Percentiles rank a stretch among this genome's conserved stretches.
Evolutionary conservation across 805 yeast genomes (phyloP).

Genomic region (Starmerella riodocensis): DNA sequence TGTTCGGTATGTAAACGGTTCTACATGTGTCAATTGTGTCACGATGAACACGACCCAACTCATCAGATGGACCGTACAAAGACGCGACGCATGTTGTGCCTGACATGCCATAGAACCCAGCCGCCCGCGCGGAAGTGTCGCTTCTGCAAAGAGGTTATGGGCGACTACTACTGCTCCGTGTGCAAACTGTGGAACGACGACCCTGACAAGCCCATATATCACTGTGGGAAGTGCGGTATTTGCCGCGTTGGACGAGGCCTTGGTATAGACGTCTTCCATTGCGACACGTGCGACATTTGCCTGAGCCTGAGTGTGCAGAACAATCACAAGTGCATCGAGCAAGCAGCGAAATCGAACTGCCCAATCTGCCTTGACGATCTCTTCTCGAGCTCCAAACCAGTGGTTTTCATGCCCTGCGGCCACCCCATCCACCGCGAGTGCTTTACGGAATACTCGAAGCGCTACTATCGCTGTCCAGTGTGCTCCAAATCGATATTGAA

Average conservation of each 20-base stretch:
- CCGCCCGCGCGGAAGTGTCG: slow-evolving; percentile 56
- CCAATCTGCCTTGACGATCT: slow-evolving; percentile 87
- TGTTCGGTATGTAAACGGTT: slow-evolving; percentile 64
- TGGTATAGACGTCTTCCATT: slow-evolving; percentile 82
- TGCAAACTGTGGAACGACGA: slow-evolving; percentile 76
- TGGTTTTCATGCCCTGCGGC: slow-evolving; percentile 87
- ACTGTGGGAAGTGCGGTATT: slow-evolving; percentile 85
- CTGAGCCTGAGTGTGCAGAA: slow-evolving; percentile 64
- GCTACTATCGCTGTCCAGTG: slow-evolving; percentile 80
- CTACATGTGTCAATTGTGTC: slow-evolving; percentile 77
- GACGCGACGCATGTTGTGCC: slow-evolving; percentile 62
- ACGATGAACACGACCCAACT: slow-evolving; percentile 42
- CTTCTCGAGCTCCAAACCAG: slow-evolving; percentile 68
- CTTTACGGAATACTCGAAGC: slow-evolving; percentile 66
- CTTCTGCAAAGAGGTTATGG: slow-evolving; percentile 53
- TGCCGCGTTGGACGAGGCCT: slow-evolving; percentile 82
- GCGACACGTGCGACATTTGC: slow-evolving; percentile 81
- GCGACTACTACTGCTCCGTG: slow-evolving; percentile 60
- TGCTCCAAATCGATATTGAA: slow-evolving; percentile 75
- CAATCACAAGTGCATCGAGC: slow-evolving; percentile 71
- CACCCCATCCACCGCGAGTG: slow-evolving; percentile 85
- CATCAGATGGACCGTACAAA: slow-evolving; percentile 49
- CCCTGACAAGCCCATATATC: slow-evolving; percentile 65
- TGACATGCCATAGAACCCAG: slow-evolving; percentile 68
- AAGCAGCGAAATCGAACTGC: slow-evolving; percentile 81